Base-by-base conservation (phyloP, 2,329 filamentous ascomycete species). In the Phaeosphaeria sp. region DNA sequence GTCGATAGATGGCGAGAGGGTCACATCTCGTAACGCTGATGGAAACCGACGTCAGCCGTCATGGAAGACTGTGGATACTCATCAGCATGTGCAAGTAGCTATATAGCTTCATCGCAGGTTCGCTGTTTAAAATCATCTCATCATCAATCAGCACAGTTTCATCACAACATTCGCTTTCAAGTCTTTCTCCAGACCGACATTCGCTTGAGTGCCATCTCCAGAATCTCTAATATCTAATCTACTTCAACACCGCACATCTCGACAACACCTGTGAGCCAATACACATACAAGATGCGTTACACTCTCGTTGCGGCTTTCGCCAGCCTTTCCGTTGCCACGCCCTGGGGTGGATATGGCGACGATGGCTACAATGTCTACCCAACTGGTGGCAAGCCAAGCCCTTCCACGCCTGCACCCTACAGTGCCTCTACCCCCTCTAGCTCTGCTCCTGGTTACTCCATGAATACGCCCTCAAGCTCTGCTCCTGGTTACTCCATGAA, bases 161-260 rank as follows among this genome's bases (percentile, higher is more conserved):
- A 59, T 61, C 62, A 61, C 53, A 51, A 70, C 71, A 45, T 71
- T 75, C 74, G 73, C 73, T 75, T 68, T 64, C 57, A 50, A 60
- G 49, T 60, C 44, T 59, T 60, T 64, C 63, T 60, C 46, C 49
- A 62, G 62, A 65, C 63, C 65, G 64, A 70, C 74, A 72, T 63
- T 75, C 74, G 71, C 67, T 72, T 63, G 56, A 58, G 63, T 67
- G 61, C 57, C 61, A 63, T 67, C 61, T 65, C 59, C 56, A 61
- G 61, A 64, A 64, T 63, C 56, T 53, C 56, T 60, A 71, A 68
- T 66, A 63, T 49, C 54, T 72, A 72, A 73, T 71, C 11, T 43
- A 27, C n/a, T 1, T 21, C 50, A 27, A 60, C 50, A 60, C 40
- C 52, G 25, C 51, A 25, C 57, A 42, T 13, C 18, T 24, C 25